phyloP scores from a whole-genome alignment of 176 grass and related monocot genomes.

The Musa acuminata region DNA sequence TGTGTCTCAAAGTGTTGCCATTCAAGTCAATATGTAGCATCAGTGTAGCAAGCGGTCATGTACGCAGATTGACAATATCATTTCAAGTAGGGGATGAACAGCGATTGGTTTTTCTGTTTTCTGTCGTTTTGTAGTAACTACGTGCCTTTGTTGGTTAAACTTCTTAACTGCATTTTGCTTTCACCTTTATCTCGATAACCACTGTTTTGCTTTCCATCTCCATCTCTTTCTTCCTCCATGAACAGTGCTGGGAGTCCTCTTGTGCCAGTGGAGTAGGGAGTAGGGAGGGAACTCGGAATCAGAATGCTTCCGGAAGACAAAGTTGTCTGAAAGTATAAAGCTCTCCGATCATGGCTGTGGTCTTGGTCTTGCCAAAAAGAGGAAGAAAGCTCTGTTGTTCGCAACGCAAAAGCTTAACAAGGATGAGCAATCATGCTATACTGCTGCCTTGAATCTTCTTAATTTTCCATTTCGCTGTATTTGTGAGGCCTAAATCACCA shows the following conservation, averaged over 20 bases:
- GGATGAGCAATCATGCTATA: not conserved
- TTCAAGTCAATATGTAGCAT: too few species aligned
- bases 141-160: too few species aligned
- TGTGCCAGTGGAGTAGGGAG: not conserved
- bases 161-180: too few species aligned
- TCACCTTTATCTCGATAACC: too few species aligned
- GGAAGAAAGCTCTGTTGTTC: not conserved
- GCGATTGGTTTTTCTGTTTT: too few species aligned
- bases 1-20: too few species aligned
- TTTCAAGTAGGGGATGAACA: too few species aligned
- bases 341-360: not conserved
- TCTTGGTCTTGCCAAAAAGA: not conserved
- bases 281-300: not conserved
- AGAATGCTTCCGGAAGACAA: not conserved
- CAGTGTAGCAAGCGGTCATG: too few species aligned
- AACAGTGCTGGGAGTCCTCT: not conserved
- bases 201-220: too few species aligned
- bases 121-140: too few species aligned
- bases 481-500: not conserved
- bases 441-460: not conserved
- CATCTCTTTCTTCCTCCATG: not conserved
- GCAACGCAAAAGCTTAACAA: not conserved
- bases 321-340: not conserved
- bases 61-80: too few species aligned
- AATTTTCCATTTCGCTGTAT: not conserved